Base-by-base conservation (phyloP, 805 yeast species). In the Ogataea dorogensis region DNA sequence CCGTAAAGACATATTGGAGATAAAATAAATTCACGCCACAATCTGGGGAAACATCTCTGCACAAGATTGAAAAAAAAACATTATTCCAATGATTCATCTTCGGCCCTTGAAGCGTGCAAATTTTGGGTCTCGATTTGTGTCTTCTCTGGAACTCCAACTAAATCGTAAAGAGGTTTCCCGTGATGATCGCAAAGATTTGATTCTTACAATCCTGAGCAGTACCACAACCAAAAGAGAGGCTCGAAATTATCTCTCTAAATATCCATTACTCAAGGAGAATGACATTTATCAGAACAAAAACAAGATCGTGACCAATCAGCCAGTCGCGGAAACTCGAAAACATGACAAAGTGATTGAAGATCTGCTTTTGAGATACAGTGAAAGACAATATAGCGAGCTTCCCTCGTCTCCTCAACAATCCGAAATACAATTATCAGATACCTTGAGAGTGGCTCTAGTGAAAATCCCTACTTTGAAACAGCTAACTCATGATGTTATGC, bases 181-280 rank as follows among this genome's bases (percentile, higher is more conserved):
- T 7, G 63, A 68, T 29, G 73, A 75, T 13, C 79, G 77, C 46
- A 70, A 77, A 46, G 86, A 85, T 36, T 64, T 91, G 33, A 81
- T 91, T n/a, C 64, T 87, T 12, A 80, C 96, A 2, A 88, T 91
- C 16, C 67, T 91, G 40, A 81, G 81, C 51, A 81, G 96, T 2
- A 86, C 97, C 4, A 94, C 97, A 5, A 91, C 98, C 1, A 89
- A 87, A 57, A 69, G 98, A 42, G 98, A 91, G 54, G 95, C 96
- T 5, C 73, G 77, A 44, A 83, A 81, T 46, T 91, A 89, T 54
- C 63, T 91, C 30, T 67, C 75, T 22, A 85, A 81, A 53, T 91
- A 89, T 54, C 72, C 77, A 30, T 59, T 70, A n/a, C 50, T 64
- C 20, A 53, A 58, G 23, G 58, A 56, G 20, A 57, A 59, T 27